Conservation (phyloP, 805 yeast species). For the Sungouiella blattae region DNA sequence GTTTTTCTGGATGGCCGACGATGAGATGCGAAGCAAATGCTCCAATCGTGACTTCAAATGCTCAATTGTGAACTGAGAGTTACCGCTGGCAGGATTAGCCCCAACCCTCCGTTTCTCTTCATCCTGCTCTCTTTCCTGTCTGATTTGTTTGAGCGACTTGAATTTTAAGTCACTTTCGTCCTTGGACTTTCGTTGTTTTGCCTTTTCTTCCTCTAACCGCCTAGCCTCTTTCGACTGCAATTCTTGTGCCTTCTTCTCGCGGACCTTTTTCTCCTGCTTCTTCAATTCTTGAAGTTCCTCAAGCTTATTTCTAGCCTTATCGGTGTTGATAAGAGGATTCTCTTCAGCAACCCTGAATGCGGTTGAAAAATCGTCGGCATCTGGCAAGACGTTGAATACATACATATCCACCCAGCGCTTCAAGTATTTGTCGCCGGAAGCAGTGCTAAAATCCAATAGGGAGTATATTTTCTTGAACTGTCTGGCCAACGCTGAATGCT, state of each 20-base stretch:
- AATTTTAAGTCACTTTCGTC: conserved; percentile 25
- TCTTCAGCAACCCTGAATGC: conserved; percentile 26
- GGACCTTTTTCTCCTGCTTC: conserved; percentile 3
- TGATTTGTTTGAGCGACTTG: conserved; percentile 28
- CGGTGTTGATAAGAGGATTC: conserved; percentile 14
- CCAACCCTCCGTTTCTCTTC: neutral
- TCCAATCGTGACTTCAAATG: neutral
- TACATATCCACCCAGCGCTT: conserved; percentile 29
- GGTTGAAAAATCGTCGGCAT: conserved; percentile 22
- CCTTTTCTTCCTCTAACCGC: conserved; percentile 14
- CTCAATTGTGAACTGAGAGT: neutral
- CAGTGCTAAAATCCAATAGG: conserved; percentile 4
- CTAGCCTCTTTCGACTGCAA: conserved; percentile 17
- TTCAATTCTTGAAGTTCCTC: conserved; percentile 8
- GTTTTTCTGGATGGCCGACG: conserved; percentile 24
- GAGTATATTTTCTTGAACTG: conserved; percentile 14
- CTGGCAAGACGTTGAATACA: conserved; percentile 34
- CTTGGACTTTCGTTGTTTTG: conserved; percentile 12
- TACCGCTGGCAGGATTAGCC: neutral
- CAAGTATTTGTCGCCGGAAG: conserved; percentile 13
- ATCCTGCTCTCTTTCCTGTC: conserved; percentile 10
- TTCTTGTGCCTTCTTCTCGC: conserved; percentile 13
- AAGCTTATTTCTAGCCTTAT: conserved; percentile 12
- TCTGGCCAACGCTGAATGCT: conserved; percentile 6
- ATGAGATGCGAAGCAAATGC: conserved; percentile 12